These are phyloP conservation scores for Colletotrichum endophyticum DNA, from an alignment of 2,329 filamentous ascomycete genomes.

Conservation along the genomic window DNA sequence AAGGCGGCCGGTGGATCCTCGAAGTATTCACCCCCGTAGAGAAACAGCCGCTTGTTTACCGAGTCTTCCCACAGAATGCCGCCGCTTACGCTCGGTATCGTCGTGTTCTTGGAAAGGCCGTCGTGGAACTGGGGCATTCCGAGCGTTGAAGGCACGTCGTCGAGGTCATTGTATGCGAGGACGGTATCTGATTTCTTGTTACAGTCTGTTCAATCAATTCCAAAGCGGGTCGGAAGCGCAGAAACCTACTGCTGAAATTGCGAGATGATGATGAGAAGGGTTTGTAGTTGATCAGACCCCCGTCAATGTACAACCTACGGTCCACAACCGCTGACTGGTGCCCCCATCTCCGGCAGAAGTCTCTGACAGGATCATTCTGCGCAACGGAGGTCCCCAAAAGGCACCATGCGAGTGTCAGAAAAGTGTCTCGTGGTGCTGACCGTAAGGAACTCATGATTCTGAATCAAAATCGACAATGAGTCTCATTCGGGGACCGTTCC, in stretches of 20 bases:
- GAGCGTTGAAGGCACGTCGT: not conserved
- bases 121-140: not conserved
- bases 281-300: not conserved
- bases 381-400: not conserved
- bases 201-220: not conserved
- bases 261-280: not conserved
- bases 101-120: not conserved
- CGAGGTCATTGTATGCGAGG: not conserved
- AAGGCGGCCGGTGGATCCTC: not conserved
- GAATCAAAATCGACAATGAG: not conserved
- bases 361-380: not conserved
- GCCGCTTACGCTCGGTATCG: not conserved
- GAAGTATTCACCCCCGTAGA: not conserved
- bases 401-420: not conserved
- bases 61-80: not conserved
- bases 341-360: not conserved
- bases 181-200: not conserved
- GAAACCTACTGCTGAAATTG: not conserved
- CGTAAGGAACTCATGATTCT: not conserved
- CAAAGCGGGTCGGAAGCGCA: accelerated
- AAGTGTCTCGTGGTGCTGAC: not conserved
- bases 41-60: not conserved
- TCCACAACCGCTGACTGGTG: not conserved
- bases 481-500: not conserved
- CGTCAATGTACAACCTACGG: not conserved